A percentile compares a stretch with the other conserved stretches of the same genome.
These are phyloP conservation scores for Aureobasidium namibiae DNA, from an alignment of 2,329 filamentous ascomycete genomes.

Conservation along the genomic window DNA sequence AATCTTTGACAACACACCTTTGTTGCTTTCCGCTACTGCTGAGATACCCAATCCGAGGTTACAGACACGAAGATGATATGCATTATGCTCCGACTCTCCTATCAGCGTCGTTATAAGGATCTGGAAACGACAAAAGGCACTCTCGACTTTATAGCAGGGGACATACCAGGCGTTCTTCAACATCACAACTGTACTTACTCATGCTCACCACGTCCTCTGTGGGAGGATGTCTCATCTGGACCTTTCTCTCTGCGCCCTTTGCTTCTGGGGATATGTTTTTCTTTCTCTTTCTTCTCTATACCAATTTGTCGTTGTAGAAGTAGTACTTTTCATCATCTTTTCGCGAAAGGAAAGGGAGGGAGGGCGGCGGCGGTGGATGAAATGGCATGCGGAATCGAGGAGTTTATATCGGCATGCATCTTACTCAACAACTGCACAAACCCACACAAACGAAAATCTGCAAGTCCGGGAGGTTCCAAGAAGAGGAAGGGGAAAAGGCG, in stretches of 20 bases:
- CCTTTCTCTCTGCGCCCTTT: not conserved
- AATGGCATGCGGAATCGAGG: not conserved
- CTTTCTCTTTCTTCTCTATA: not conserved
- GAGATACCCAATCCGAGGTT: not conserved
- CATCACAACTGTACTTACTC: not conserved
- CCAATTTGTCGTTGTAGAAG: slow-evolving; percentile 6
- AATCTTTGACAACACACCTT: slow-evolving; percentile 3
- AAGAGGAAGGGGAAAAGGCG: not conserved
- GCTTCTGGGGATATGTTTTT: slow-evolving; percentile 2
- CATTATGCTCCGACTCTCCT: not conserved
- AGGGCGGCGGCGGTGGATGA: not conserved
- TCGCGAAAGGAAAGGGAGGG: slow-evolving; percentile 2
- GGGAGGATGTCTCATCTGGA: not conserved
- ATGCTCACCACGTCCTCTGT: not conserved
- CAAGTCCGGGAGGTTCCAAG: not conserved
- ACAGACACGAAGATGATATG: slow-evolving; percentile 1
- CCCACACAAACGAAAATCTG: not conserved
- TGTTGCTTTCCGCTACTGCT: not conserved
- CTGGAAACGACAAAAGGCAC: not conserved
- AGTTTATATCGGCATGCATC: not conserved
- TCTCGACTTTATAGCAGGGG: not conserved
- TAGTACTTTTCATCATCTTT: slow-evolving; percentile 1
- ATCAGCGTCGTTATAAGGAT: not conserved
- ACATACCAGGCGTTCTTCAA: not conserved
- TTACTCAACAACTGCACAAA: not conserved